These are phyloP conservation scores for Colletotrichum eremochloae DNA, from an alignment of 2,329 filamentous ascomycete genomes.

Conservation along the genomic window DNA sequence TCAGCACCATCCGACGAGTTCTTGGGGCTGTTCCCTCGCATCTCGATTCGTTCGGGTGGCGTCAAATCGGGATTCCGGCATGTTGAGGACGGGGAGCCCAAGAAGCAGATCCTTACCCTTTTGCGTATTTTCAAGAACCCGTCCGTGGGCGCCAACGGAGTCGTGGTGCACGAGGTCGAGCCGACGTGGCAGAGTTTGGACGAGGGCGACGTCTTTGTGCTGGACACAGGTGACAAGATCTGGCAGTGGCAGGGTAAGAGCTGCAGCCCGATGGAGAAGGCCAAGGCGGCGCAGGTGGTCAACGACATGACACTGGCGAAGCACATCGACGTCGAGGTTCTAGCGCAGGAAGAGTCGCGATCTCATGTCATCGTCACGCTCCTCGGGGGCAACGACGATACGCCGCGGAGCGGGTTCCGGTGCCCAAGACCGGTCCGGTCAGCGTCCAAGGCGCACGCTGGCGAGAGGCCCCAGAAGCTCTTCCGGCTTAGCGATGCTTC, in stretches of 20 bases:
- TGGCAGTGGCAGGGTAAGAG: conserved; percentile 78
- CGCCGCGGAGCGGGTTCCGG: conserved; percentile 56
- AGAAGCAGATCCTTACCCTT: conserved; percentile 62
- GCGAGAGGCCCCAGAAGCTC: conserved; percentile 57
- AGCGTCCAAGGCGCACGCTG: conserved; percentile 42
- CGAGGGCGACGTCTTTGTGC: conserved; percentile 74
- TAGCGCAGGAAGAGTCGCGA: conserved; percentile 71
- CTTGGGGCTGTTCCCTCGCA: conserved; percentile 69
- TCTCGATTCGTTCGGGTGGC: conserved; percentile 72
- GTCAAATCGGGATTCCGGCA: conserved; percentile 73
- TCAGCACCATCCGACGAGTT: conserved; percentile 71
- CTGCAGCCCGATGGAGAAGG: conserved; percentile 78
- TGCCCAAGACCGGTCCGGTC: conserved; percentile 57
- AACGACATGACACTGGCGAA: conserved; percentile 75
- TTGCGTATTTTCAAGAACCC: conserved; percentile 75
- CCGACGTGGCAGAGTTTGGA: conserved; percentile 73
- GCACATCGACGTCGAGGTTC: conserved; percentile 74
- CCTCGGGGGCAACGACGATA: conserved; percentile 62
- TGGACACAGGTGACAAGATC: conserved; percentile 74
- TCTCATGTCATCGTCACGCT: conserved; percentile 68
- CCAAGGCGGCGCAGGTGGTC: conserved; percentile 76
- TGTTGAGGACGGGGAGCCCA: conserved; percentile 63
- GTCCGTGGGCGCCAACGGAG: conserved; percentile 57
- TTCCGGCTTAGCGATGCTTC: conserved; percentile 74
- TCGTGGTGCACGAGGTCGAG: conserved; percentile 74